Evolutionary conservation across 2,329 filamentous ascomycete genomes (phyloP).

Genomic region (Fusarium pilosicola): DNA sequence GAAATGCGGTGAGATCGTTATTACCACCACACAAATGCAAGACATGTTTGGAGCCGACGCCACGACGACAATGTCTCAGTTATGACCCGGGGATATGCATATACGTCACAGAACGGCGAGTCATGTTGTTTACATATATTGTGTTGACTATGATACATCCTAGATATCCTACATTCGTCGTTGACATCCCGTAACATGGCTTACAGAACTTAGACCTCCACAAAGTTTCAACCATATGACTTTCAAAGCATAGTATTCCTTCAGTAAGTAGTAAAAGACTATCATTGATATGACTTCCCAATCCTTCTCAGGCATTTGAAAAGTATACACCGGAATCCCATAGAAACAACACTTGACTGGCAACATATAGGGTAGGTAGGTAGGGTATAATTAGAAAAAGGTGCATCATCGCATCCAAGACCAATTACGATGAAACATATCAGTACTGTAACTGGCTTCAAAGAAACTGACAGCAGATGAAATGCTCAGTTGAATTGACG

Average conservation of each 20-base stretch:
- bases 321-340: not conserved
- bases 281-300: not conserved
- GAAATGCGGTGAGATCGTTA: constrained; percentile 11
- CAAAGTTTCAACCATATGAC: no score
- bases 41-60: constrained; percentile 14
- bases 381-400: not conserved
- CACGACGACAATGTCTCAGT: constrained; percentile 2
- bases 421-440: not conserved
- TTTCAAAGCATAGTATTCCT: not conserved
- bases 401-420: not conserved
- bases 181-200: not conserved
- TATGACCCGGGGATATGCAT: not conserved
- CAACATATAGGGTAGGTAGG: not conserved
- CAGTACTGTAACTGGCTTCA: not conserved
- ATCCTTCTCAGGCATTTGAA: accelerated
- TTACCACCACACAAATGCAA: constrained; percentile 1
- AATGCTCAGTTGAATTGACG: not conserved
- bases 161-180: no score
- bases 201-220: no score
- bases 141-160: not conserved
- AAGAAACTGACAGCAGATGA: not conserved
- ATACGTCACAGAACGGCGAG: not conserved
- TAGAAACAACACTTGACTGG: not conserved
- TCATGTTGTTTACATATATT: not conserved
- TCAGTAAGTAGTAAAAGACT: not conserved